Evolutionary conservation across 1,139 yeast genomes (phyloP).

Genomic region (Yamadazyma friedrichii): DNA sequence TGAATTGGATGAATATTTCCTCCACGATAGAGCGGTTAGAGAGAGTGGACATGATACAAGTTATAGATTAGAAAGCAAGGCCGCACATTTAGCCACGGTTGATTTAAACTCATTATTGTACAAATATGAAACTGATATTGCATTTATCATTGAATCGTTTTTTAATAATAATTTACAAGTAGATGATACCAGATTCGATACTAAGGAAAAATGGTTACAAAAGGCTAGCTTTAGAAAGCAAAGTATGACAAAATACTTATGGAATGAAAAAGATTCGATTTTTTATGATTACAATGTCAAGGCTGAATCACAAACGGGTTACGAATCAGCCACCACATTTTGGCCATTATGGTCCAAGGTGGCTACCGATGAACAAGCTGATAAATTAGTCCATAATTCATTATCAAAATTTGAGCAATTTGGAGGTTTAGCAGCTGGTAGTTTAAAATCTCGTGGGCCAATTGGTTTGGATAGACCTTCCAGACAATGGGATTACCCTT

Average conservation of each 20-base stretch:
- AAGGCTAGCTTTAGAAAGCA: conserved; percentile 55
- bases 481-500: conserved; percentile 98
- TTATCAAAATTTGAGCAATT: conserved; percentile 74
- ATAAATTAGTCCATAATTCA: conserved; percentile 54
- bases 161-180: conserved; percentile 50
- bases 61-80: conserved; percentile 83
- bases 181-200: conserved; percentile 37
- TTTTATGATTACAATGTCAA: conserved; percentile 83
- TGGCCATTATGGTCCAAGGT: conserved; percentile 90
- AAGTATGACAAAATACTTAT: conserved; percentile 66
- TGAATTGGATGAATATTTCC: conserved; percentile 77
- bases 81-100: conserved; percentile 88
- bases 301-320: conserved; percentile 52
- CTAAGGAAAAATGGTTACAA: conserved; percentile 57
- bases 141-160: conserved; percentile 54
- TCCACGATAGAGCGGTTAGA: conserved; percentile 93
- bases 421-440: conserved; percentile 91
- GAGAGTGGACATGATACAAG: conserved; percentile 97
- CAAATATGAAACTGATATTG: conserved; percentile 89
- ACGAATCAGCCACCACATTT: conserved; percentile 87
- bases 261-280: conserved; percentile 81
- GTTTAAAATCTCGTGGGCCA: conserved; percentile 72
- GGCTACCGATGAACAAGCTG: conserved; percentile 77
- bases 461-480: conserved; percentile 71
- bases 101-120: conserved; percentile 84